phyloP scores from a whole-genome alignment of 2,329 filamentous ascomycete genomes.

The Phialophora macrospora region DNA sequence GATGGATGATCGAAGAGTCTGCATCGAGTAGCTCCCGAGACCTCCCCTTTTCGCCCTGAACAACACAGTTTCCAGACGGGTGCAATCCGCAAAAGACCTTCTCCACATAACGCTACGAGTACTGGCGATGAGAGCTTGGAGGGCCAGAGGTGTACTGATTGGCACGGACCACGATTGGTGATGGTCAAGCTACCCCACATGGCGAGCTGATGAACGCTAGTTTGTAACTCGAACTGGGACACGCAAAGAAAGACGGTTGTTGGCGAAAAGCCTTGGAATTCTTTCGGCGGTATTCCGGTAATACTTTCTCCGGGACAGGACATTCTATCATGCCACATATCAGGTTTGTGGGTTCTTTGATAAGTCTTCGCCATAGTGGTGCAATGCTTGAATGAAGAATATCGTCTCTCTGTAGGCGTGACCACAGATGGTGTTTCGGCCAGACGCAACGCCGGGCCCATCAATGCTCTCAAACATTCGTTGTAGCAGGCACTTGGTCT shows the following conservation, averaged over 20 bases:
- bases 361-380: background rate
- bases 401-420: background rate
- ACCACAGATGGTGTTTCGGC: background rate
- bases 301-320: background rate
- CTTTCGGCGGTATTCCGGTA: conserved; percentile 15
- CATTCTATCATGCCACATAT: conserved; percentile 12
- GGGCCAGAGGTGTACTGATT: background rate
- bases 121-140: background rate
- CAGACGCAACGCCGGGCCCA: background rate
- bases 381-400: background rate
- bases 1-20: background rate
- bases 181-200: conserved; percentile 15
- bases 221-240: too few species aligned
- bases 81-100: conserved; percentile 8
- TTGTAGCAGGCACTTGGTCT: too few species aligned
- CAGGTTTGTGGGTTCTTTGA: conserved; percentile 2
- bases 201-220: conserved; percentile 2
- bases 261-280: conserved; percentile 11
- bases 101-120: conserved; percentile 21
- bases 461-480: too few species aligned
- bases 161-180: conserved; percentile 1
- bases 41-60: background rate
- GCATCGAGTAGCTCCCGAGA: background rate
- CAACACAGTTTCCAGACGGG: background rate
- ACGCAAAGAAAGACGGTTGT: conserved; percentile 2